These are phyloP conservation scores for Lecanicillium sp. DNA, from an alignment of 2,329 filamentous ascomycete genomes.

Conservation along the genomic window DNA sequence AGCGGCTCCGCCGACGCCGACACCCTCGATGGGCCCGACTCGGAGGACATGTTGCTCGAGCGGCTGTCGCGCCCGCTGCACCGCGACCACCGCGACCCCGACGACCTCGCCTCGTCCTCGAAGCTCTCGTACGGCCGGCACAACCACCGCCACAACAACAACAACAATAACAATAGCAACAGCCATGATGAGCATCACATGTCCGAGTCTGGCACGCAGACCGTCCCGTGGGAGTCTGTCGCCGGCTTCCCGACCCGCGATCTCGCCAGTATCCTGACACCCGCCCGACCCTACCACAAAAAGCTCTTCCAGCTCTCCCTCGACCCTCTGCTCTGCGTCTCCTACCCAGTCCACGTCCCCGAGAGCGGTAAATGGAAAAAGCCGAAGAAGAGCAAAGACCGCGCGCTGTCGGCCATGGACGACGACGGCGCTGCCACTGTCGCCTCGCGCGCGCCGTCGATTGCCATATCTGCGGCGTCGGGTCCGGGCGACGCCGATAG, in stretches of 20 bases:
- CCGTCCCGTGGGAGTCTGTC: slow-evolving; percentile 65
- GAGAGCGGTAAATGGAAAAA: slow-evolving; percentile 75
- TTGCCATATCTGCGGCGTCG: slow-evolving; percentile 15
- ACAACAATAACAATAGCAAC: slow-evolving; percentile 17
- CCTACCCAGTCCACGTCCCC: slow-evolving; percentile 76
- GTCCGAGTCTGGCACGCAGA: slow-evolving; percentile 49
- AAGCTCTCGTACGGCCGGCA: slow-evolving; percentile 33
- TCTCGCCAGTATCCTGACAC: slow-evolving; percentile 73
- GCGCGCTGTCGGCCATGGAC: slow-evolving; percentile 19
- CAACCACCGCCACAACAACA: background rate
- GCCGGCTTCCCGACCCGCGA: slow-evolving; percentile 70
- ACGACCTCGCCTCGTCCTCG: slow-evolving; percentile 36
- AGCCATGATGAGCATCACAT: slow-evolving; percentile 49
- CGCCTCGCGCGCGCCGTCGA: slow-evolving; percentile 22
- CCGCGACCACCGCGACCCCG: slow-evolving; percentile 24
- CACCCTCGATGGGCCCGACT: too few relatives aligned
- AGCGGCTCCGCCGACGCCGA: slow-evolving; percentile 23
- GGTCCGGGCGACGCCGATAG: slow-evolving; percentile 22
- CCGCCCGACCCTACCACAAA: slow-evolving; percentile 71
- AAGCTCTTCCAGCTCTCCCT: slow-evolving; percentile 75
- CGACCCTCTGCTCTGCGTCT: slow-evolving; percentile 73
- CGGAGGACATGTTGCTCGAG: slow-evolving; percentile 48
- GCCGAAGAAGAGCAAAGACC: slow-evolving; percentile 38
- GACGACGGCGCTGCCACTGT: slow-evolving; percentile 22
- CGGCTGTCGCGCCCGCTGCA: slow-evolving; percentile 35